These are phyloP conservation scores for Tulasnella sp. DNA, from an alignment of 768 basidiomycete species.

Conservation along the genomic window DNA sequence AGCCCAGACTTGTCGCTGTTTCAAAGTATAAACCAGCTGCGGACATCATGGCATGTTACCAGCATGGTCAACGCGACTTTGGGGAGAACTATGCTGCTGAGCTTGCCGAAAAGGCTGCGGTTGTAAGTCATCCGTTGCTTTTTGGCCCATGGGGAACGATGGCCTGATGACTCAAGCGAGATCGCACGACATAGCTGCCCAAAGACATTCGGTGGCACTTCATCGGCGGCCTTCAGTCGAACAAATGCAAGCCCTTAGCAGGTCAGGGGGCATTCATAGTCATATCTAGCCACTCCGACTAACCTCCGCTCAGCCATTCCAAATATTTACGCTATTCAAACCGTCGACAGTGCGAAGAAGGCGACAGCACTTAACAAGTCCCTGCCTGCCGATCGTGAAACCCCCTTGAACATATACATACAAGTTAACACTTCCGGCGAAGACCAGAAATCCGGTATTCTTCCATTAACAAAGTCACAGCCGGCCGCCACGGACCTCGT, in stretches of 20 bases:
- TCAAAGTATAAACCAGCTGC: slow-evolving; percentile 89
- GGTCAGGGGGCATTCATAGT: slow-evolving; percentile 45
- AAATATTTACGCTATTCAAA: slow-evolving; percentile 84
- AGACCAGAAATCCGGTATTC: slow-evolving; percentile 79
- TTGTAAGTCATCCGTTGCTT: slow-evolving; percentile 45
- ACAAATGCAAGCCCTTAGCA: slow-evolving; percentile 87
- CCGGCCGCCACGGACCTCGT: slow-evolving; percentile 48
- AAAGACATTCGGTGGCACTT: slow-evolving; percentile 92
- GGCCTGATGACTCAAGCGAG: background rate
- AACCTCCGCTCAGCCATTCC: slow-evolving; percentile 59
- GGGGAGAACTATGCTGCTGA: slow-evolving; percentile 99
- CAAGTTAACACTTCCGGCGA: slow-evolving; percentile 98
- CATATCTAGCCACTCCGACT: background rate
- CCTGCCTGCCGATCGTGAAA: slow-evolving; percentile 52
- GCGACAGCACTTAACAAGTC: slow-evolving; percentile 76
- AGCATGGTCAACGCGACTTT: slow-evolving; percentile 81
- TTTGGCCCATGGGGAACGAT: background rate
- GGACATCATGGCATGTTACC: slow-evolving; percentile 80
- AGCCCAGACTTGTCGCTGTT: slow-evolving; percentile 70
- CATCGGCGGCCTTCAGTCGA: slow-evolving; percentile 89
- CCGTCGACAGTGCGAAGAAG: slow-evolving; percentile 73
- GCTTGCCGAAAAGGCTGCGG: slow-evolving; percentile 75
- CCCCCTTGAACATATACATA: slow-evolving; percentile 74
- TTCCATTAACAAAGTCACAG: slow-evolving; percentile 46
- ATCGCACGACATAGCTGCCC: slow-evolving; percentile 59